A percentile compares a stretch with the other conserved stretches of the same genome.
Conservation (phyloP, 345 rosid species). For the Aethionema arabicum region DNA sequence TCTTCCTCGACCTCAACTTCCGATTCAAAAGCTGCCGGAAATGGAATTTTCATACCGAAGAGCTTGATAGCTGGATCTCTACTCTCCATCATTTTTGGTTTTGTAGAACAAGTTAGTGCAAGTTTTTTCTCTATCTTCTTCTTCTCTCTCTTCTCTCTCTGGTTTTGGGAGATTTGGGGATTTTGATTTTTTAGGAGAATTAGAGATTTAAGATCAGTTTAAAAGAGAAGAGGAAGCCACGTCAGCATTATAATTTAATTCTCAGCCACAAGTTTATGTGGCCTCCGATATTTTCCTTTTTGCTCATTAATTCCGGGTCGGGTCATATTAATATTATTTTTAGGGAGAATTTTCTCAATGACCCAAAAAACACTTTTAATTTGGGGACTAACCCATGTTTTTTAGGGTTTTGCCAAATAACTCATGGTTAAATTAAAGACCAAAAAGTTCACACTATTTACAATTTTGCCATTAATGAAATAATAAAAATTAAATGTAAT, state of each 20-base stretch:
- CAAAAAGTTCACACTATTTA: no score
- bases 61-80: slow-evolving; percentile 71
- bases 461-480: no score
- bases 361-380: no score
- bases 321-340: not conserved
- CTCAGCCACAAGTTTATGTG: slow-evolving; percentile 93
- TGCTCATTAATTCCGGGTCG: slow-evolving; percentile 28
- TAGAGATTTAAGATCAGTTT: slow-evolving; percentile 62
- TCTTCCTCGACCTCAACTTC: slow-evolving; percentile 4
- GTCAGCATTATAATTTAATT: slow-evolving; percentile 59
- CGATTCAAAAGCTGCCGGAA: slow-evolving; percentile 37
- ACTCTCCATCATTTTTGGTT: slow-evolving; percentile 45
- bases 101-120: slow-evolving; percentile 7
- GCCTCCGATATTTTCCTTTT: slow-evolving; percentile 56
- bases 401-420: no score
- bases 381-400: no score
- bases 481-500: no score
- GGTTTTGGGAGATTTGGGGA: slow-evolving; percentile 31
- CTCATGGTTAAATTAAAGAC: no score
- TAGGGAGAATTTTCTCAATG: no score
- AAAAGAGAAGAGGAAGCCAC: slow-evolving; percentile 62
- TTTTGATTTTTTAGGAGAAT: slow-evolving; percentile 7
- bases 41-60: slow-evolving; percentile 70
- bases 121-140: slow-evolving; percentile 3
- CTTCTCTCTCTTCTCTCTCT: slow-evolving; percentile 14